A percentile compares a stretch with the other conserved stretches of the same genome.
These are phyloP conservation scores for Quercus wislizeni DNA, from an alignment of 306 rosid species.

Conservation along the genomic window DNA sequence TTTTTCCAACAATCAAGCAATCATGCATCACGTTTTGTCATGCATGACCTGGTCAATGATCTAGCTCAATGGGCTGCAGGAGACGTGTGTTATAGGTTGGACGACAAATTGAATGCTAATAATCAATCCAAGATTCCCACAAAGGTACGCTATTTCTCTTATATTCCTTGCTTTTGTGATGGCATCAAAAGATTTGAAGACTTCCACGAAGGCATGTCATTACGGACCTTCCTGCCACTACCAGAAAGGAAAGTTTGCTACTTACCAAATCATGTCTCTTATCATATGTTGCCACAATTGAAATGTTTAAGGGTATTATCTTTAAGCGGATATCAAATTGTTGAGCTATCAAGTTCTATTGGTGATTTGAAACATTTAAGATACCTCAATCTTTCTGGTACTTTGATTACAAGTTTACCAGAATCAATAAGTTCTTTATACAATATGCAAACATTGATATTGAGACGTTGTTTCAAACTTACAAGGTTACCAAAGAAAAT, in stretches of 20 bases:
- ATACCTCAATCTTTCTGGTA: too few relatives aligned
- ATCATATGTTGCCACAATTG: background rate
- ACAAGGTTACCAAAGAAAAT: too few relatives aligned
- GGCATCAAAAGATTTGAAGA: background rate
- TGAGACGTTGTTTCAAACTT: too few relatives aligned
- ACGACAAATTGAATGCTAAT: too few relatives aligned
- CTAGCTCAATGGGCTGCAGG: background rate
- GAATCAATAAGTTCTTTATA: too few relatives aligned
- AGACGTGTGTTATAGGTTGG: background rate
- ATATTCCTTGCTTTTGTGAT: background rate
- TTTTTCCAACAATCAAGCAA: background rate
- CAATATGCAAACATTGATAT: too few relatives aligned
- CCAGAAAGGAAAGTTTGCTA: slow-evolving; percentile 31
- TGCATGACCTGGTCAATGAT: slow-evolving; percentile 18
- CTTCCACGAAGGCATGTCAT: background rate
- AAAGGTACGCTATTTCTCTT: background rate
- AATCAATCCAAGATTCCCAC: background rate
- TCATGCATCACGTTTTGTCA: background rate
- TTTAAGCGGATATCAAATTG: background rate
- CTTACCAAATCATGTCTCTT: background rate
- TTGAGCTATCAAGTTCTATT: background rate
- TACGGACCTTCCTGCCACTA: slow-evolving; percentile 58
- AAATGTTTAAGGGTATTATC: background rate
- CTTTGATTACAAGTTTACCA: too few relatives aligned
- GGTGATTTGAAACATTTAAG: too few relatives aligned